Base-by-base conservation (phyloP, 768 basidiomycete genomes). In the Amanita brunnescens region DNA sequence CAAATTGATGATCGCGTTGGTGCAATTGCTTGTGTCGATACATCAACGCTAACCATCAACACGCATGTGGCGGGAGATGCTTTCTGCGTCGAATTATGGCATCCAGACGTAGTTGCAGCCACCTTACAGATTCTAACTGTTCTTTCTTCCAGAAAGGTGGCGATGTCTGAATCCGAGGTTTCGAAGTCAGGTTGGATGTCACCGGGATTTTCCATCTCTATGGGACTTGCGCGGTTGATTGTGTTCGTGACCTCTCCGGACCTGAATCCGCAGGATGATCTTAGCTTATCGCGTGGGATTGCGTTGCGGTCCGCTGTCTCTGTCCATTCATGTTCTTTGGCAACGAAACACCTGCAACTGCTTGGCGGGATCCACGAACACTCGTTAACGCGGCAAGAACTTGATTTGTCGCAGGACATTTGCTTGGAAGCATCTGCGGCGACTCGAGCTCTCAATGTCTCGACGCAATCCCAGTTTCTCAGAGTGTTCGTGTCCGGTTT, bases 181-280 rank as follows among this genome's bases (percentile, higher is more conserved):
- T 39, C 49, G 13, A 29, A 54, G 1, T 24, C 57, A 1, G 39
- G 46, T 24, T 49, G 54, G 23, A n/a, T 55, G 24, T 18, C 58
- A 49, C 62, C 70, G 9, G 87, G 89, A 1, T 55, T 85, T 26
- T 70, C 74, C 5, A 58, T 75, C 20, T 77, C 81, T 24, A 18
- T 85, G 30, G 75, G 87, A 0, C 55, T 93, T 39, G 77, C 74
- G 1, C 77, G 78, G 32, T 68, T 87, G 41, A 79, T 83, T 23
- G 59, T 87, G 8, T 81, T 88, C 51, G 61, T 91, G 46, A 87
- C 88, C 6, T 79, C 84, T n/a, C 77, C 77, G 32, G 93, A 95
- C 62, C 74, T 92, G 49, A 90, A 90, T 55, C 88, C 88, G 0
- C 66, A 73, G 0, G 85, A 85, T 49, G 75, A 76, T 34, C 64